Evolutionary conservation across 208 protist species (phyloP), one percentile per base, ranked within the genome.

Genomic region (Leishmania tropica): DNA sequence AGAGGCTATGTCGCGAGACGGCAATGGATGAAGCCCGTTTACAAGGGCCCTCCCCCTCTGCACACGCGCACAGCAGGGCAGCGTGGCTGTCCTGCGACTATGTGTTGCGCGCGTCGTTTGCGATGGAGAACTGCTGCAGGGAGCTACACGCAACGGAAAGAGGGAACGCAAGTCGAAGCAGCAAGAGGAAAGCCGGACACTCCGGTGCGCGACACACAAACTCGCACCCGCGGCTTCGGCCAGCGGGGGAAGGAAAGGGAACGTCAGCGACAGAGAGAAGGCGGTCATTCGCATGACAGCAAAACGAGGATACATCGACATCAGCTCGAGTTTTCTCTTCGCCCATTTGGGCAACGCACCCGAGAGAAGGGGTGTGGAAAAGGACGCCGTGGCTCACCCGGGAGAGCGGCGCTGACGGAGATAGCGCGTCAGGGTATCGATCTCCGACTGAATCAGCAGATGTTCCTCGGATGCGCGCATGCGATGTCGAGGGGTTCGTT

Each of bases 381-480:
- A 15, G 31, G 53, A 74, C 70, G 17, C 48, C 3, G 42, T 62
- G 53, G 73, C 73, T 62, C 58, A 78, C 24, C 75, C 37, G 2
- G 40, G 75, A 31, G 47, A 51, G 53, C 51, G 42, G 35, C 73
- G 73, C 73, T 62, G 35, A n/a, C 73, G 35, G 48, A 76, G 51
- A 53, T 37, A 58, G 21, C 31, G 75, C 21, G 37, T 78, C 75
- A 78, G 21, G 7, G 40, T 65, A 51, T 78, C 75, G 2, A 65
- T 31, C 56, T 78, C 56, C 35, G 75, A 28, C 40, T 78, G 75
- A 37, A 68, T 21, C 17, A 51, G 56, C 37, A 68, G 40, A 17
- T 42, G 54, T 37, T 78, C 56, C 75, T 62, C 56, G 2, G 75
- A 78, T 40, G 15, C 56, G 53, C 13, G 19, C 37, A 48, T 40